Evolutionary conservation across 2,329 filamentous ascomycete genomes (phyloP).

Genomic region (Aspergillus carbonarius): DNA sequence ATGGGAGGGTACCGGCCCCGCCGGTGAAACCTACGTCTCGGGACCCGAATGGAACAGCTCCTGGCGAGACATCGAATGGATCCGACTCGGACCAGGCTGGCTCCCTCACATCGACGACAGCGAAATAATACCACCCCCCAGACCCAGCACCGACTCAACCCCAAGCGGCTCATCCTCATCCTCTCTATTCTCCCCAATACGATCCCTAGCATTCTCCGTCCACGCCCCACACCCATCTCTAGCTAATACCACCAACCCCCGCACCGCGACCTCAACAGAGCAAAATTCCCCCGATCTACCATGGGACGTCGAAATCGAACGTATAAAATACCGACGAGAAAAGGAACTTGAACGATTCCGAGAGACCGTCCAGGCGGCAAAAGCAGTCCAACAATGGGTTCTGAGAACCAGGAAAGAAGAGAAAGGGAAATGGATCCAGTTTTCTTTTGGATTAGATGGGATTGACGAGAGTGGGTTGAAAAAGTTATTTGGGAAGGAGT

Average conservation of each 20-base stretch:
- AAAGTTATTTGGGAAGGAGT: conserved; percentile 19
- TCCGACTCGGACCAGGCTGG: conserved; percentile 46
- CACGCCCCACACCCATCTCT: conserved; percentile 19
- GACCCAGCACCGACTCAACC: neutral
- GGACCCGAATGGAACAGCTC: conserved; percentile 48
- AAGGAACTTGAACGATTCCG: conserved; percentile 35
- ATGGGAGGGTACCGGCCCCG: conserved; percentile 37
- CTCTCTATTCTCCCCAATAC: neutral
- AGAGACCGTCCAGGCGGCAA: conserved; percentile 27
- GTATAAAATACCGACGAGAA: conserved; percentile 28
- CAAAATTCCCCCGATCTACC: conserved; percentile 11
- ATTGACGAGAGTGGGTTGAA: conserved; percentile 19
- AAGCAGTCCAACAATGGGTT: conserved; percentile 33
- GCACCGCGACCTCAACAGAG: neutral
- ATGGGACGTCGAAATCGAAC: conserved; percentile 36
- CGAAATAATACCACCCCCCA: conserved; percentile 3
- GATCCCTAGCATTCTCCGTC: conserved; percentile 22
- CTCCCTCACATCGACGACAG: conserved; percentile 26
- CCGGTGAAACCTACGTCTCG: conserved; percentile 27
- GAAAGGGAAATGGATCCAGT: conserved; percentile 42
- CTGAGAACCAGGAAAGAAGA: conserved; percentile 29
- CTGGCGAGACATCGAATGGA: conserved; percentile 46
- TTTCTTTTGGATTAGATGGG: conserved; percentile 32
- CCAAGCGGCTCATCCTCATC: neutral
- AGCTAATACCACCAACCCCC: neutral